Base-by-base conservation (phyloP, 768 basidiomycete genomes). In the Imleria badia region DNA sequence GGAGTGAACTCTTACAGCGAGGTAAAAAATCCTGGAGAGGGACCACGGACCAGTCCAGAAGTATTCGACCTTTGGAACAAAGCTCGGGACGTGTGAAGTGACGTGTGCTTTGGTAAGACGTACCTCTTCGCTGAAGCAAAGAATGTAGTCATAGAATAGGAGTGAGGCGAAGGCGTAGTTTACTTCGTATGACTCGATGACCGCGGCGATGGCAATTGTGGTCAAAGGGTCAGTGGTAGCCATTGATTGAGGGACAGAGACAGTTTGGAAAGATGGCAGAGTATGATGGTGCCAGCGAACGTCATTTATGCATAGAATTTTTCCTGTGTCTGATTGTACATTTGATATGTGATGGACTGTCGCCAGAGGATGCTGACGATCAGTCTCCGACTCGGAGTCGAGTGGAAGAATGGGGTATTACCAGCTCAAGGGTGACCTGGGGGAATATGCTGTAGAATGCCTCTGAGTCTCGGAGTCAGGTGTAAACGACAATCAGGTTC, bases 11-110 rank as follows among this genome's bases (percentile, higher is more conserved):
- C 45, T 40, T 33, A 48, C 55, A 23, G 33, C 6, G 15, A 58
- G 38, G 9, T 57, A 58, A 17, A 58, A 55, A 31, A 51, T 1
- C 33, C 43, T 41, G 22, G 56, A 58, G 33, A 58, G 55, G 5
- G 48, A 50, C 56, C 47, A 58, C 4, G 48, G 1, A 40, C 43
- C 33, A 19, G 38, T 13, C 44, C 55, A 58, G 38, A 58, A 41
- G 48, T 45, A 41, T 15, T 49, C 55, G 17, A 50, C 36, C 56
- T 56, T 26, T 11, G 23, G 11, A 33, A 22, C 30, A 23, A 33
- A 4, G 36, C 6, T 46, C 11, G 20, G 22, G 10, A 35, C n/a
- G 33, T 20, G 51, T 4, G n/a, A 36, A 38, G 47, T 14, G 46
- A 15, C 2, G 13, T n/a, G 6, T 12, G 6, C 10, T 45, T 29